Conservation (phyloP, 495 filamentous ascomycete genomes). For the Amorphotheca resinae region DNA sequence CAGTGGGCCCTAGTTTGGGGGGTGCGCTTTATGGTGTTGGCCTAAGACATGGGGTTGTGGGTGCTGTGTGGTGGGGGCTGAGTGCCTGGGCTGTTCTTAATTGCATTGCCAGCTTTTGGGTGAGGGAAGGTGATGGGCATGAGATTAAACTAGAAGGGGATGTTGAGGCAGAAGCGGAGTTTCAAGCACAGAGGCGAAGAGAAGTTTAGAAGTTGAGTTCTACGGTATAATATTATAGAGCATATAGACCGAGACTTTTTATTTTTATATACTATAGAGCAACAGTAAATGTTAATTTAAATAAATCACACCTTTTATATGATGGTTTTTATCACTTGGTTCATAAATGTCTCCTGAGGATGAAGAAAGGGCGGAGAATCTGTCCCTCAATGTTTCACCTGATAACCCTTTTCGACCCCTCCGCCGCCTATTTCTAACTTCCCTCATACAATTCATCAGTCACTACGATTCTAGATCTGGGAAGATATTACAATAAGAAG, state of each 20-base stretch:
- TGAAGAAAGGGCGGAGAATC: no score
- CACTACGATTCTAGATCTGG: no score
- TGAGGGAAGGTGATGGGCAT: slow-evolving; percentile 62
- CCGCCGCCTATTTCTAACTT: no score
- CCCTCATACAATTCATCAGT: no score
- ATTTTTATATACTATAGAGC: no score
- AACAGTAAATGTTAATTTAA: no score
- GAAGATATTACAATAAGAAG: no score
- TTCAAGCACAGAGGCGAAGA: slow-evolving; percentile 4
- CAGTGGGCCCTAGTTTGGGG: slow-evolving; percentile 58
- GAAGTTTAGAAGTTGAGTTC: background rate
- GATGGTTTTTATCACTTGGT: no score
- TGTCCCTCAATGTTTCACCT: no score
- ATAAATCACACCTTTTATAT: no score
- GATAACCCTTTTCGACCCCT: no score
- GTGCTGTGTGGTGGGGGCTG: slow-evolving; percentile 64
- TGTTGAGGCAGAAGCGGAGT: slow-evolving; percentile 31
- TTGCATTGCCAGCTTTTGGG: slow-evolving; percentile 46
- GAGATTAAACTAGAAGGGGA: slow-evolving; percentile 57
- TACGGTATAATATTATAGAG: background rate
- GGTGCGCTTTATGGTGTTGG: slow-evolving; percentile 62
- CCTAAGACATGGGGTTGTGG: slow-evolving; percentile 54
- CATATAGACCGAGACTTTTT: background rate
- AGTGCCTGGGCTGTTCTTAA: slow-evolving; percentile 51
- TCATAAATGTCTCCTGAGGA: no score